phyloP scores from a whole-genome alignment of 768 basidiomycete species.

The Lactifluus rugatus region DNA sequence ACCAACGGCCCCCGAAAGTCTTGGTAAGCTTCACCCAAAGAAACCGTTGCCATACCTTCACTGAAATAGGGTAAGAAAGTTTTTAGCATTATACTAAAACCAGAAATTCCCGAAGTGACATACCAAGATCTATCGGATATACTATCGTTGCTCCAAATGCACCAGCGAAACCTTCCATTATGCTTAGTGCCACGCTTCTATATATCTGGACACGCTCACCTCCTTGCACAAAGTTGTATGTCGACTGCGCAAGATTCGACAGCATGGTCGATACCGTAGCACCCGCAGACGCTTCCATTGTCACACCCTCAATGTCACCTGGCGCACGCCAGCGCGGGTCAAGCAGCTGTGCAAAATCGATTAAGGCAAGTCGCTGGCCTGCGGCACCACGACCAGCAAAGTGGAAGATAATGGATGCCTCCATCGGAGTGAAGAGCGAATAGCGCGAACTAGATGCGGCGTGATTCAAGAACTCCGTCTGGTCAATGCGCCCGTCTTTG shows the following conservation, averaged over 20 bases:
- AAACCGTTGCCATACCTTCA: conserved; percentile 47
- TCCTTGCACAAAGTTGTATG: conserved; percentile 83
- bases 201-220: conserved; percentile 36
- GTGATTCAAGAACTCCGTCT: conserved; percentile 90
- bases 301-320: conserved; percentile 37
- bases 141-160: conserved; percentile 95
- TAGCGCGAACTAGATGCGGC: conserved; percentile 82
- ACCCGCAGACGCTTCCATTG: conserved; percentile 21
- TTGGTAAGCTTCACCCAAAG: not conserved
- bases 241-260: conserved; percentile 53
- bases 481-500: conserved; percentile 92
- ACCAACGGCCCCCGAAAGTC: not conserved
- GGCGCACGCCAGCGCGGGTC: conserved; percentile 85
- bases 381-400: conserved; percentile 79
- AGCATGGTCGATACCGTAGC: conserved; percentile 35
- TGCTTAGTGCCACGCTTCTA: conserved; percentile 3
- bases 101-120: conserved; percentile 28
- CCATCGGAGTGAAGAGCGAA: conserved; percentile 95
- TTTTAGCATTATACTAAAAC: conserved; percentile 7
- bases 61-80: conserved; percentile 29
- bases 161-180: conserved; percentile 69
- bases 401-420: conserved; percentile 96
- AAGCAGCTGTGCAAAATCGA: conserved; percentile 88
- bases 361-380: conserved; percentile 62
- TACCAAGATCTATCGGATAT: conserved; percentile 90